Conservation (phyloP, 1,139 yeast species). For the Suhomyces taliae region DNA sequence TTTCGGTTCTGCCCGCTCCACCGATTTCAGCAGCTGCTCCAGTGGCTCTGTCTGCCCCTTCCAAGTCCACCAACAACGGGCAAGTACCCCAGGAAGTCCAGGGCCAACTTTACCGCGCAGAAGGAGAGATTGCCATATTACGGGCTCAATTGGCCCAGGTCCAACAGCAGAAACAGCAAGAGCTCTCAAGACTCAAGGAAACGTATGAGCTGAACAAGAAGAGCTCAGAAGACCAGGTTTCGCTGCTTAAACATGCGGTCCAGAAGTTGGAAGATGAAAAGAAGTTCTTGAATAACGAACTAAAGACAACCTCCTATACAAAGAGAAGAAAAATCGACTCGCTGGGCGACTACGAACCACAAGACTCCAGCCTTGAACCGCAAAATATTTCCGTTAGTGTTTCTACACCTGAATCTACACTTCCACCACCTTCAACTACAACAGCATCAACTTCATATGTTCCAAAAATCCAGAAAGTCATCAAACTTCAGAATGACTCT, state of each 20-base stretch:
- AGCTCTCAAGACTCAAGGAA: slow-evolving; percentile 41
- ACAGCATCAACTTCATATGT: background rate
- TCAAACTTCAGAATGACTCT: slow-evolving; percentile 36
- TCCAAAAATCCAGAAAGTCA: slow-evolving; percentile 12
- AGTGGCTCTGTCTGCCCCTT: background rate
- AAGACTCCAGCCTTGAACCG: background rate
- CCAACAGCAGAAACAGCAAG: slow-evolving; percentile 45
- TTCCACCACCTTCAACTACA: background rate
- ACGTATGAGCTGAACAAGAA: slow-evolving; percentile 29
- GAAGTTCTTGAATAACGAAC: slow-evolving; percentile 55
- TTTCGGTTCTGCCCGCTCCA: background rate
- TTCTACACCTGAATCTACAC: slow-evolving; percentile 1
- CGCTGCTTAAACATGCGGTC: slow-evolving; percentile 43
- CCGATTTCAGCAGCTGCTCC: background rate
- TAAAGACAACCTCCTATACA: slow-evolving; percentile 24
- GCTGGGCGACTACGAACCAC: background rate
- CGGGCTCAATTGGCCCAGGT: slow-evolving; percentile 59
- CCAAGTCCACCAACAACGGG: background rate
- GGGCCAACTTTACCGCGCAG: slow-evolving; percentile 47
- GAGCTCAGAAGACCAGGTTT: slow-evolving; percentile 43
- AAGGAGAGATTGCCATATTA: slow-evolving; percentile 77
- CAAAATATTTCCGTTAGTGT: slow-evolving; percentile 4
- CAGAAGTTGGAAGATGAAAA: slow-evolving; percentile 68
- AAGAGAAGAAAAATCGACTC: slow-evolving; percentile 10
- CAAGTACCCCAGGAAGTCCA: slow-evolving; percentile 14